Evolutionary conservation across 805 yeast genomes (phyloP), one percentile per base, ranked within the genome.

Genomic region (Hanseniaspora jakobsenii): DNA sequence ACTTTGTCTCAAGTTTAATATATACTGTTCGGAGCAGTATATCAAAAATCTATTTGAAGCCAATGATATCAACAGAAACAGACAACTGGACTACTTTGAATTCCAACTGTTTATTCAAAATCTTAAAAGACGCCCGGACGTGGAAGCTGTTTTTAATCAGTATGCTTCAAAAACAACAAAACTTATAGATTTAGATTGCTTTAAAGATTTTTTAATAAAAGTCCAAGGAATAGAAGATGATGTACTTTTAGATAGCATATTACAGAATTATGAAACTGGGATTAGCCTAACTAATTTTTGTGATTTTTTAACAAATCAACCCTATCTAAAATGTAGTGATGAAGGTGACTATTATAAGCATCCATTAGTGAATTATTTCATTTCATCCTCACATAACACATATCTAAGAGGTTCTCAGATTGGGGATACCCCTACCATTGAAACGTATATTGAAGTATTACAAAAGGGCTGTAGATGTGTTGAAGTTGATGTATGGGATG

Each of bases 401-500:
- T 91, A 91, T 55, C 65, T 91, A 3, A 61, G 77, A 22, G 98
- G 98, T 0, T 69, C 91, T 30, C 98, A 91, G 56, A 71, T 83
- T 14, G 94, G 78, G 2, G 94, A 91, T 17, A 77, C 73, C 3
- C 80, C 95, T 0, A 84, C 96, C 0, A 76, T 85, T 2, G 96
- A 89, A 55, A 93, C 93, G 0, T 91, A 91, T 53, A 77, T 85
- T 14, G 73, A 81, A 40, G 91, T 84, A 0, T 64, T 91, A 38
- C 95, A 86, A 57, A 72, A 86, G 44, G 97, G 98, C 1, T 91
- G 97, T 54, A 68, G 95, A 36, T 87, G 95, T 50, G 69, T 91
- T n/a, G 99, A 91, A 56, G 76, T 91, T 32, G 99, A 91, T 60
- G 69, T 91, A 17, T 91, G 98, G 98, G 95, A 89, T 63, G 82